A percentile compares a stretch with the other conserved stretches of the same genome.
Evolutionary conservation across 2,329 filamentous ascomycete genomes (phyloP).

Genomic region (Gyromitra esculenta): DNA sequence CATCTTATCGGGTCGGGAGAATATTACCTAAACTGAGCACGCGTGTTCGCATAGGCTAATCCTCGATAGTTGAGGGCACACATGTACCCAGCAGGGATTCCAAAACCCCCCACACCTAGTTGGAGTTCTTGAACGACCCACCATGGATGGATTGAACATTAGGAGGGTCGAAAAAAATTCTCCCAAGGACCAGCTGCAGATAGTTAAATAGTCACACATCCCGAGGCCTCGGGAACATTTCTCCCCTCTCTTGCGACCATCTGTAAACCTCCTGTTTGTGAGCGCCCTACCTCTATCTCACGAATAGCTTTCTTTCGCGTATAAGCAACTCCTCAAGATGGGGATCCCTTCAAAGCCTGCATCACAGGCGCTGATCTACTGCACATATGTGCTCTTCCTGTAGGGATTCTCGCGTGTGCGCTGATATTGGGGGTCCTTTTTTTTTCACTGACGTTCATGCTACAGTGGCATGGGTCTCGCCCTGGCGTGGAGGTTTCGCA

Average conservation of each 20-base stretch:
- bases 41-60: no score
- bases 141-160: background rate
- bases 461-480: slow-evolving; percentile 71
- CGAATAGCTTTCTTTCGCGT: background rate
- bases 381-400: slow-evolving; percentile 81
- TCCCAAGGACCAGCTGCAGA: background rate
- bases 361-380: slow-evolving; percentile 84
- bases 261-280: no score
- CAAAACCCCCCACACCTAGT: no score
- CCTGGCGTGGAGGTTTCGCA: slow-evolving; percentile 68
- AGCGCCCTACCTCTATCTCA: background rate
- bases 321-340: slow-evolving; percentile 64
- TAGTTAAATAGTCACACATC: background rate
- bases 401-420: slow-evolving; percentile 62
- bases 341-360: slow-evolving; percentile 77
- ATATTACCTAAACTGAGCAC: background rate
- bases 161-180: background rate
- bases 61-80: no score
- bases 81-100: no score
- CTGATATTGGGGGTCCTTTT: background rate
- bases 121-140: no score
- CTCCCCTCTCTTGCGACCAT: slow-evolving; percentile 1
- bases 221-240: no score
- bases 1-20: background rate
- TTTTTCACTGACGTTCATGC: slow-evolving; percentile 10